Evolutionary conservation across 2,329 filamentous ascomycete genomes (phyloP), one percentile per base, ranked within the genome.

Genomic region (Aurifilum marmelostoma): DNA sequence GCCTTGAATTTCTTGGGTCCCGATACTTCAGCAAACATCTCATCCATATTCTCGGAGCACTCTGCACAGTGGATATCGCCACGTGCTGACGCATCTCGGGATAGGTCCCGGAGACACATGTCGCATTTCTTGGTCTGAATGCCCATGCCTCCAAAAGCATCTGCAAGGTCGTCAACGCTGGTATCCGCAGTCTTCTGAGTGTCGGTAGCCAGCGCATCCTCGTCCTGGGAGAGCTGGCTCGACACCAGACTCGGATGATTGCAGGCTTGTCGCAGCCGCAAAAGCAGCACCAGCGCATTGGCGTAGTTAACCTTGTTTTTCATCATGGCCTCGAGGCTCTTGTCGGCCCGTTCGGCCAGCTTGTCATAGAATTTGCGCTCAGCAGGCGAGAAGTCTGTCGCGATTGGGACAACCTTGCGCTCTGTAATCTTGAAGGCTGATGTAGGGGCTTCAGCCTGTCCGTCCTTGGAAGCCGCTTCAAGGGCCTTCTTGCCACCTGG

Each of bases 231-330:
- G 68, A 97, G 84, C 76, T 97, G 95, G 72, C 90, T 91, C 73
- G 93, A 92, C 16, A 97, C 91, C 60, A 99, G 84, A 73, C 93
- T 91, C 0, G 94, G 94, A 77, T 99, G 96, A 76, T 99, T 97
- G 79, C 96, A 99, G 27, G 94, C 92, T 79, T 99, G 96, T 70
- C 96, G 88, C 70, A 99, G 84, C 52, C 96, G 90, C 67, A 99
- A 83, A n/a, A 99, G 87, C 71, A 99, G 83, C 16, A 97, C 94
- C 76, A 99, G 88, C 24, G 96, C 96, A 75, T 94, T 97, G 69
- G 97, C 95, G 77, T 98, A 98, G 81, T 94, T 97, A 66, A 94
- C 83, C 76, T 92, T 89, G 8, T 88, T 90, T 64, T 87, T 88
- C 89, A 97, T 94, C 91, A 98, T 97, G 77, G 90, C 88, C 75